Conservation (phyloP, 148 eudicot genomes). For the Fagopyrum tataricum region DNA sequence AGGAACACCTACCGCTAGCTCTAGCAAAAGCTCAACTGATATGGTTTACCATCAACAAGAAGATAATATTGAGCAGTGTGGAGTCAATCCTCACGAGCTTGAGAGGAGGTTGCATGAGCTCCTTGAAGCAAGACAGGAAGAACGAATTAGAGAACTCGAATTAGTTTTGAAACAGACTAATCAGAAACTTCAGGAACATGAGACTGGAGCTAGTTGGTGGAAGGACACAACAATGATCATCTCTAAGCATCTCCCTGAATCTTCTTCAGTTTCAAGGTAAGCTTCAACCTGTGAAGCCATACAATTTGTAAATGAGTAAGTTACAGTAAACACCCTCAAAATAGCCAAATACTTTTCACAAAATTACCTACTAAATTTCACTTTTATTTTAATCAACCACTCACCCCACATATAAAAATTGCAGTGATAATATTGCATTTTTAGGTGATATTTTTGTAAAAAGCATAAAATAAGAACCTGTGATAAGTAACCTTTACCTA, state of each 20-base stretch:
- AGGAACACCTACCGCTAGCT: slow-evolving; percentile 23
- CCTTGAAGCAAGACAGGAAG: slow-evolving; percentile 47
- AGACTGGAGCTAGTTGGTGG: slow-evolving; percentile 58
- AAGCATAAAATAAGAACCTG: too few relatives aligned
- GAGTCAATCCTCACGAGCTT: slow-evolving; percentile 55
- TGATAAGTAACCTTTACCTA: too few relatives aligned
- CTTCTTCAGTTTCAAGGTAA: slow-evolving; percentile 25
- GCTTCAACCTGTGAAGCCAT: background rate
- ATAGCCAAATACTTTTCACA: too few relatives aligned
- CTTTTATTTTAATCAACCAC: too few relatives aligned
- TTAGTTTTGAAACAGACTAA: slow-evolving; percentile 35
- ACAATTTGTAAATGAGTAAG: background rate
- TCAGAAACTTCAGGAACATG: slow-evolving; percentile 42
- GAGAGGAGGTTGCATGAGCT: slow-evolving; percentile 64
- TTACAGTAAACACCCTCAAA: too few relatives aligned
- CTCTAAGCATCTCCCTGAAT: slow-evolving; percentile 45
- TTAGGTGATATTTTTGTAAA: too few relatives aligned
- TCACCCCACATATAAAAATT: too few relatives aligned
- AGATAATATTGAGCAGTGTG: slow-evolving; percentile 23
- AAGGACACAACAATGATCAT: slow-evolving; percentile 49
- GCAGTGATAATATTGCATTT: too few relatives aligned
- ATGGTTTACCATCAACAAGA: slow-evolving; percentile 22
- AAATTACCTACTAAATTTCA: too few relatives aligned
- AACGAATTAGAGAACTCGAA: slow-evolving; percentile 63
- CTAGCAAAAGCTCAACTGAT: slow-evolving; percentile 24